A percentile compares a stretch with the other conserved stretches of the same genome.
phyloP scores from a whole-genome alignment of 2,329 filamentous ascomycete species.

The Hymenoscyphus albidus region DNA sequence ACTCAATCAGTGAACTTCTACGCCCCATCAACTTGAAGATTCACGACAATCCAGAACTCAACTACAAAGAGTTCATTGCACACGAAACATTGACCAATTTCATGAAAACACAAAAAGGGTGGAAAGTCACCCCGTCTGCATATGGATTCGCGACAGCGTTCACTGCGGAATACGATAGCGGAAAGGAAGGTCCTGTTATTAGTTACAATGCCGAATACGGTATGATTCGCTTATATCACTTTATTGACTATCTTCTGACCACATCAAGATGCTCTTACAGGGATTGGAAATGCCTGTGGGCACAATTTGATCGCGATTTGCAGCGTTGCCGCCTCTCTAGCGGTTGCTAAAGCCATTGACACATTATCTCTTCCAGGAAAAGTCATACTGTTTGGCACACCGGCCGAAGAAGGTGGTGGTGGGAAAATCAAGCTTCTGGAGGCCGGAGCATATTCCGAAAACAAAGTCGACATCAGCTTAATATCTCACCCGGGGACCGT shows the following conservation, averaged over 20 bases:
- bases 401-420: conserved; percentile 32
- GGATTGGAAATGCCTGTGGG: conserved; percentile 41
- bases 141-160: conserved; percentile 52
- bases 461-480: conserved; percentile 36
- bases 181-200: conserved; percentile 43
- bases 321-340: conserved; percentile 39
- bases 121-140: conserved; percentile 49
- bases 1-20: conserved; percentile 39
- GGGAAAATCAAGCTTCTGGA: conserved; percentile 44
- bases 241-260: background rate
- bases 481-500: conserved; percentile 40
- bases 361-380: conserved; percentile 27
- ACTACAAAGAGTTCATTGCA: conserved; percentile 48
- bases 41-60: conserved; percentile 48
- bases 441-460: conserved; percentile 41
- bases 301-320: conserved; percentile 43
- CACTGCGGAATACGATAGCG: conserved; percentile 39
- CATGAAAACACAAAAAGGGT: conserved; percentile 41
- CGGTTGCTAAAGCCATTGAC: conserved; percentile 26
- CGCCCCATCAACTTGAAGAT: conserved; percentile 47
- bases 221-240: conserved; percentile 18
- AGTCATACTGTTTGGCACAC: conserved; percentile 33
- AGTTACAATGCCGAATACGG: conserved; percentile 46
- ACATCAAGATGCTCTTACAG: conserved; percentile 41
- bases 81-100: conserved; percentile 49